A percentile compares a stretch with the other conserved stretches of the same genome.
Evolutionary conservation across 768 basidiomycete species (phyloP).

Genomic region (Pilatotrama ljubarskyi): DNA sequence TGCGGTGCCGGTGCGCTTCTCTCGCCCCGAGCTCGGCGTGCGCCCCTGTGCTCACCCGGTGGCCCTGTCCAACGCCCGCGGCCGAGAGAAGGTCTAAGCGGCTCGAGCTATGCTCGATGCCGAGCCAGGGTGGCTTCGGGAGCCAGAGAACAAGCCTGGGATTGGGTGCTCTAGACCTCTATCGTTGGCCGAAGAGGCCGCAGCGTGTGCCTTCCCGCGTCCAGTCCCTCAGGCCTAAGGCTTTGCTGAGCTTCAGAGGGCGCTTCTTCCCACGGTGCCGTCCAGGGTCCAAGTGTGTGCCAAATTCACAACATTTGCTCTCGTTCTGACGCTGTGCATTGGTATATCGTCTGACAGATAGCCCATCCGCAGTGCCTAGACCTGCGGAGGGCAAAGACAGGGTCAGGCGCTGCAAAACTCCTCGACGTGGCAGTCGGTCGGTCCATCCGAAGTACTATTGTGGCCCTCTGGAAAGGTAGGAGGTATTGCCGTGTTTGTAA

Average conservation of each 20-base stretch:
- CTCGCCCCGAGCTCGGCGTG: background rate
- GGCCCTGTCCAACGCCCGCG: background rate
- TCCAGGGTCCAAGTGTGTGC: background rate
- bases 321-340: background rate
- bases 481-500: background rate
- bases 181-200: background rate
- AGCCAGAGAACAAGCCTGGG: too few relatives aligned
- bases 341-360: background rate
- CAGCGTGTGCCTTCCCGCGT: background rate
- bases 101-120: too few relatives aligned
- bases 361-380: background rate
- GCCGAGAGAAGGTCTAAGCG: background rate
- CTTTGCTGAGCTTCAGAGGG: background rate
- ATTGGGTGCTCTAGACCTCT: background rate
- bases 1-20: slow-evolving; percentile 3
- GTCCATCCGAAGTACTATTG: too few relatives aligned
- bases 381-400: background rate
- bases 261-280: slow-evolving; percentile 1
- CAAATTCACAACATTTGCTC: background rate
- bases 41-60: background rate
- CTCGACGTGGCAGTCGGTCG: background rate
- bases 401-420: background rate
- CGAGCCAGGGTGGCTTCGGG: too few relatives aligned
- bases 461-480: background rate
- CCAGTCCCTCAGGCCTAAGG: background rate